Conservation (phyloP, 441 rosid species). For the Brassica hybrid region DNA sequence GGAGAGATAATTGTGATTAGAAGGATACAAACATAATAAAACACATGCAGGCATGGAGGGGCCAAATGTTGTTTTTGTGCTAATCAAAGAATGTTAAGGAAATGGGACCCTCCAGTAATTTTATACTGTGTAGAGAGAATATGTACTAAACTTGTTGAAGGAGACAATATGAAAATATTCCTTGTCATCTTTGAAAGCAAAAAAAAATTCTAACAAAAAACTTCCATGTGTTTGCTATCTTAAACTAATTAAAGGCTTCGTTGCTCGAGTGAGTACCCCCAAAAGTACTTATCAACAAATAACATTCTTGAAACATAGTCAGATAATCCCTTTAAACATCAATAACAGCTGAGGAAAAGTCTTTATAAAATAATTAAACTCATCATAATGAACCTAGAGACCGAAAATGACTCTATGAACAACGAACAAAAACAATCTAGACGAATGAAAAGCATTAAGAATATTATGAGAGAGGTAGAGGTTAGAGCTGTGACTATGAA, state of each 20-base stretch:
- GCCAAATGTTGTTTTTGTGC: constrained; percentile 36
- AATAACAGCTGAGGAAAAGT: constrained; percentile 22
- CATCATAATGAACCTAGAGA: constrained; percentile 41
- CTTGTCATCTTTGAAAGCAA: constrained; percentile 14
- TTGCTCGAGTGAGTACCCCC: not conserved
- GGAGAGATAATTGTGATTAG: not conserved
- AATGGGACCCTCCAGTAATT: constrained; percentile 40
- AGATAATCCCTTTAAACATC: constrained; percentile 15
- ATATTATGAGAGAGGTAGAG: constrained; percentile 33
- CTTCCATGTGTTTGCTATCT: constrained; percentile 5
- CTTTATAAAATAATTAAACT: constrained; percentile 21
- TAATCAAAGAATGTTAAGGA: constrained; percentile 37
- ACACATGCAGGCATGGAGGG: constrained; percentile 24
- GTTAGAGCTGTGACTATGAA: constrained; percentile 32
- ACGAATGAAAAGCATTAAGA: constrained; percentile 34
- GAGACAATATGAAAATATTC: constrained; percentile 36
- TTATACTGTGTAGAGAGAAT: constrained; percentile 35
- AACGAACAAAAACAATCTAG: constrained; percentile 30
- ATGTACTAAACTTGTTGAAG: constrained; percentile 45
- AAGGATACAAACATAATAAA: constrained; percentile 16
- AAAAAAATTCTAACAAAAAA: not conserved
- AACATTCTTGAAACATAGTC: constrained; percentile 4
- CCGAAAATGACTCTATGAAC: constrained; percentile 38
- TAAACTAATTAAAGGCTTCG: constrained; percentile 14
- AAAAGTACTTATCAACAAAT: not conserved